Conservation (phyloP, 345 rosid species). For the Xanthoceras sorbifolium region DNA sequence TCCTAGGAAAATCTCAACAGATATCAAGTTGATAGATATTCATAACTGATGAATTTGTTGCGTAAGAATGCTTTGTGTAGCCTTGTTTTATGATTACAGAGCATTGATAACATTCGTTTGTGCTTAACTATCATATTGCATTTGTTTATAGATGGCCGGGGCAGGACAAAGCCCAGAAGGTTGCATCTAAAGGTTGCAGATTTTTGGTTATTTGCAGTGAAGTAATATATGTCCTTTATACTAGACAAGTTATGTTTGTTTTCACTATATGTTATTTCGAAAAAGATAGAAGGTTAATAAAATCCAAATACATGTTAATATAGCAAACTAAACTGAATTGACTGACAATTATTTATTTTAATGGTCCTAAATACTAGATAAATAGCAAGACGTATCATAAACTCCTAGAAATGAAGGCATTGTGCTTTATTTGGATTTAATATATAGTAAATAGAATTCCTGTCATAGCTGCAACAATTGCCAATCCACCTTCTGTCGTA, state of each 20-base stretch:
- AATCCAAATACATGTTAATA: background rate
- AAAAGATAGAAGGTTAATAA: background rate
- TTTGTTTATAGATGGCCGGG: background rate
- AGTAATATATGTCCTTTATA: too few species aligned
- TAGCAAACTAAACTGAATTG: constrained; percentile 3
- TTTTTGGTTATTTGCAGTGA: too few species aligned
- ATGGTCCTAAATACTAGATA: background rate
- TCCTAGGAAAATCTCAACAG: constrained; percentile 6
- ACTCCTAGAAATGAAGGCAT: background rate
- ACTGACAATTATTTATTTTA: background rate
- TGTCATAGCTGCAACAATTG: constrained; percentile 28
- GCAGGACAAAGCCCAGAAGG: background rate
- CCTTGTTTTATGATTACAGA: background rate
- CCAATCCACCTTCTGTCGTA: constrained; percentile 29
- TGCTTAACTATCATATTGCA: background rate
- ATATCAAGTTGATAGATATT: background rate
- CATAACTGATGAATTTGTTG: background rate
- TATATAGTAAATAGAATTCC: constrained; percentile 25
- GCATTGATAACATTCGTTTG: background rate
- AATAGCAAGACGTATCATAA: background rate
- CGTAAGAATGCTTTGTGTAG: background rate
- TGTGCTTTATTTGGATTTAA: constrained; percentile 13
- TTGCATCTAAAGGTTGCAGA: too few species aligned
- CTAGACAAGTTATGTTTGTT: too few species aligned
- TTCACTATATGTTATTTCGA: background rate